phyloP scores from a whole-genome alignment of 768 basidiomycete genomes.

The Pulveroboletus sp. region DNA sequence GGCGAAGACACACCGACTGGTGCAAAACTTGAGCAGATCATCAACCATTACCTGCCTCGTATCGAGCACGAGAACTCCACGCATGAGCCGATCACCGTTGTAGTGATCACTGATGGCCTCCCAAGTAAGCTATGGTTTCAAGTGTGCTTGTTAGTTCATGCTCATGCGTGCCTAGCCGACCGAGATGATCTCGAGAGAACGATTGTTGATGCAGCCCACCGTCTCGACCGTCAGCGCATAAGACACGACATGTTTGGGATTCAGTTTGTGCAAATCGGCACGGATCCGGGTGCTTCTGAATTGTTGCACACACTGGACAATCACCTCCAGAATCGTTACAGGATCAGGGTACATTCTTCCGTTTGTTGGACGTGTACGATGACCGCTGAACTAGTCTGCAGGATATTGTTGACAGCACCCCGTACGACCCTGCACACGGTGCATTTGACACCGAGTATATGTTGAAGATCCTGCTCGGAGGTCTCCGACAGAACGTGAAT shows the following conservation, averaged over 20 bases:
- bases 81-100: constrained; percentile 33
- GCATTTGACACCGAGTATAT: constrained; percentile 33
- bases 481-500: constrained; percentile 20
- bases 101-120: constrained; percentile 39
- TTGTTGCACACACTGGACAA: constrained; percentile 39
- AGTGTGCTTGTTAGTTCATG: not conserved
- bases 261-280: constrained; percentile 46
- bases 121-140: constrained; percentile 31
- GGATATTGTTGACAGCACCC: constrained; percentile 47
- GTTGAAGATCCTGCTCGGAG: constrained; percentile 32
- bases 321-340: constrained; percentile 29
- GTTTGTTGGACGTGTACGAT: not conserved
- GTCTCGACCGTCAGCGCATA: constrained; percentile 35
- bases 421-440: constrained; percentile 30
- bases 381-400: constrained; percentile 12
- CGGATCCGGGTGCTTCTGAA: constrained; percentile 33
- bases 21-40: constrained; percentile 33
- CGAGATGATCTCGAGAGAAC: constrained; percentile 23
- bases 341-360: constrained; percentile 24
- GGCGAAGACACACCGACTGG: constrained; percentile 38
- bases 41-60: constrained; percentile 33
- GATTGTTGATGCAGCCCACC: constrained; percentile 35
- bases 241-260: constrained; percentile 39
- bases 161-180: constrained; percentile 23
- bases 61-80: constrained; percentile 24